phyloP scores from a whole-genome alignment of 1,284 basidiomycete species.

The Cryptococcus deneoformans region DNA sequence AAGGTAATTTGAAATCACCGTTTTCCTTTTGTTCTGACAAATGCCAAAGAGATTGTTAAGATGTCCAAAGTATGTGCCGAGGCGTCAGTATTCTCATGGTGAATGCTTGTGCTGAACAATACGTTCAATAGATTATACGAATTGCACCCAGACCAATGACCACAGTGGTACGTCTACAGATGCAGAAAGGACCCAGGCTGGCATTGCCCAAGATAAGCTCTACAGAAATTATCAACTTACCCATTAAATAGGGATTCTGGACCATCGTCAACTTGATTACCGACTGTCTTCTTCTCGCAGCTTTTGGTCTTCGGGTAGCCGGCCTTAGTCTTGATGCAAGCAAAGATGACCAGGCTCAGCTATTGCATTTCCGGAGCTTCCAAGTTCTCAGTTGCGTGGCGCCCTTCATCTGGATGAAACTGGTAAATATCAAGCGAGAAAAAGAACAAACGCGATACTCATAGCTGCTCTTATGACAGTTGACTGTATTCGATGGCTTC shows the following conservation, averaged over 20 bases:
- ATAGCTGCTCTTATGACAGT: conserved; percentile 4
- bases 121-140: conserved; percentile 27
- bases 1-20: conserved; percentile 56
- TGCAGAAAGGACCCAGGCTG: conserved; percentile 20
- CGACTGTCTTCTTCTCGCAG: conserved; percentile 65
- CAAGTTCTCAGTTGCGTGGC: conserved; percentile 81
- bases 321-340: conserved; percentile 57
- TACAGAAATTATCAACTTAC: background rate
- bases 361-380: conserved; percentile 68
- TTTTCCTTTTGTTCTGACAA: background rate
- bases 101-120: too few relatives aligned
- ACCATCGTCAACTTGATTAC: conserved; percentile 67
- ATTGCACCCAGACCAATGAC: conserved; percentile 34
- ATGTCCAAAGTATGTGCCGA: conserved; percentile 58
- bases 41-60: conserved; percentile 48
- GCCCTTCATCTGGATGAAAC: conserved; percentile 85
- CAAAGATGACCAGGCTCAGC: conserved; percentile 36
- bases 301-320: conserved; percentile 69
- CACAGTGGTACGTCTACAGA: conserved; percentile 30
- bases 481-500: conserved; percentile 55
- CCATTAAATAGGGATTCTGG: conserved; percentile 64
- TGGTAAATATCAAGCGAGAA: conserved; percentile 57
- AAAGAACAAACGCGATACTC: background rate
- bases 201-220: conserved; percentile 49
- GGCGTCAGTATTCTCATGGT: background rate